A percentile compares a stretch with the other conserved stretches of the same genome.
Evolutionary conservation across 2,329 filamentous ascomycete species (phyloP).

Genomic region (Eutypella sp.): DNA sequence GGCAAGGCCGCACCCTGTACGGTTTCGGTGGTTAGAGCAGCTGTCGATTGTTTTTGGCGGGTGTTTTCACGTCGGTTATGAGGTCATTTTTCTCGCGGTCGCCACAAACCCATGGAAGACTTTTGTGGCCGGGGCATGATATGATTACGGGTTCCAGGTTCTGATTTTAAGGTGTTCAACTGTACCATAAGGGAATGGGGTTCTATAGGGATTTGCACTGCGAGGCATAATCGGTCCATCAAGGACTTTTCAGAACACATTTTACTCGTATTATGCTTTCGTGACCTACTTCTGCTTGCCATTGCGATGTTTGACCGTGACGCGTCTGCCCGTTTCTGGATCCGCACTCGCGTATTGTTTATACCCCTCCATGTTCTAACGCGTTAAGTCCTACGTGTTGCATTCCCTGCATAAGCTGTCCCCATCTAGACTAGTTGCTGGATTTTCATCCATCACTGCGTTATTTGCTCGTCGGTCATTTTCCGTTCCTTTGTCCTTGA

Average conservation of each 20-base stretch:
- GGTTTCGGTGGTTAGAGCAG: constrained; percentile 51
- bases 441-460: no score
- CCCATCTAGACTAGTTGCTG: no score
- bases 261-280: background rate
- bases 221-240: constrained; percentile 26
- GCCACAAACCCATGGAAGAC: constrained; percentile 21
- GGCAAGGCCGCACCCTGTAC: constrained; percentile 63
- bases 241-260: constrained; percentile 18
- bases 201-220: constrained; percentile 23
- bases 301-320: background rate
- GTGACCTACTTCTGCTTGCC: constrained; percentile 1
- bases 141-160: constrained; percentile 30
- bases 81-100: constrained; percentile 28
- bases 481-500: no score
- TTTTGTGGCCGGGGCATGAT: constrained; percentile 28
- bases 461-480: no score
- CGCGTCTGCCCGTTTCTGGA: no score
- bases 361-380: no score
- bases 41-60: constrained; percentile 10
- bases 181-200: constrained; percentile 30
- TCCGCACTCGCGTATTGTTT: no score
- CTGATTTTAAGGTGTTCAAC: constrained; percentile 30
- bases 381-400: no score
- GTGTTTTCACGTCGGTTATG: constrained; percentile 32
- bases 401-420: no score